A percentile compares a stretch with the other conserved stretches of the same genome.
phyloP scores from a whole-genome alignment of 2,329 filamentous ascomycete species.

The Cadophora luteo-olivacea region DNA sequence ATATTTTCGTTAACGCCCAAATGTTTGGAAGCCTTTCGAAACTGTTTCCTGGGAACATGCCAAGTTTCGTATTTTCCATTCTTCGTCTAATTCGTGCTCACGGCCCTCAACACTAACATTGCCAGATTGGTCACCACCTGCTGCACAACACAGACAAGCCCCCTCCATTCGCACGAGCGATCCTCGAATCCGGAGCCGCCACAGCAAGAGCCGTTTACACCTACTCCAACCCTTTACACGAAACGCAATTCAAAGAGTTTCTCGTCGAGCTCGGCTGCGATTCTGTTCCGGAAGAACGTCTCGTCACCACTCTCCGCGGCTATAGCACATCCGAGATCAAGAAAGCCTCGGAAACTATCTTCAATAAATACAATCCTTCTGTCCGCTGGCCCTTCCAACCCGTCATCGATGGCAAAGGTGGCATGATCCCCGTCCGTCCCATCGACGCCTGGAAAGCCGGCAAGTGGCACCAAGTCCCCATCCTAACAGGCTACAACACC shows the following conservation, averaged over 20 bases:
- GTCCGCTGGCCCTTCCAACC: constrained; percentile 73
- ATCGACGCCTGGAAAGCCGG: constrained; percentile 63
- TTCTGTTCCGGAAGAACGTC: constrained; percentile 49
- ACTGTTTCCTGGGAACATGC: background rate
- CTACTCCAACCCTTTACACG: constrained; percentile 61
- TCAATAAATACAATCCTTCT: constrained; percentile 49
- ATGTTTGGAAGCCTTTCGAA: too few species aligned
- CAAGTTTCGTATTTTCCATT: background rate
- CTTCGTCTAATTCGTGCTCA: background rate
- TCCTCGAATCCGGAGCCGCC: constrained; percentile 64
- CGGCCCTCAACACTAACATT: constrained; percentile 13
- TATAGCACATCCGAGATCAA: constrained; percentile 49
- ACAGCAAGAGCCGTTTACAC: constrained; percentile 60
- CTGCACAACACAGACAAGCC: constrained; percentile 52
- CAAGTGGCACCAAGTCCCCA: constrained; percentile 61
- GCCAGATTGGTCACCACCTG: constrained; percentile 71
- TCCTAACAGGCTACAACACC: constrained; percentile 74
- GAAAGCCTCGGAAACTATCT: constrained; percentile 52
- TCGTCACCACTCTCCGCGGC: constrained; percentile 59
- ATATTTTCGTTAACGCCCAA: background rate
- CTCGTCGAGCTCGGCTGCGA: constrained; percentile 58
- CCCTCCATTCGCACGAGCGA: constrained; percentile 57
- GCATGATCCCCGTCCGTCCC: constrained; percentile 63
- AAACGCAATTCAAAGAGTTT: constrained; percentile 62
- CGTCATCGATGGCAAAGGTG: constrained; percentile 62